phyloP scores from a whole-genome alignment of 305 asterid genomes.

The Fraxinus nigra region DNA sequence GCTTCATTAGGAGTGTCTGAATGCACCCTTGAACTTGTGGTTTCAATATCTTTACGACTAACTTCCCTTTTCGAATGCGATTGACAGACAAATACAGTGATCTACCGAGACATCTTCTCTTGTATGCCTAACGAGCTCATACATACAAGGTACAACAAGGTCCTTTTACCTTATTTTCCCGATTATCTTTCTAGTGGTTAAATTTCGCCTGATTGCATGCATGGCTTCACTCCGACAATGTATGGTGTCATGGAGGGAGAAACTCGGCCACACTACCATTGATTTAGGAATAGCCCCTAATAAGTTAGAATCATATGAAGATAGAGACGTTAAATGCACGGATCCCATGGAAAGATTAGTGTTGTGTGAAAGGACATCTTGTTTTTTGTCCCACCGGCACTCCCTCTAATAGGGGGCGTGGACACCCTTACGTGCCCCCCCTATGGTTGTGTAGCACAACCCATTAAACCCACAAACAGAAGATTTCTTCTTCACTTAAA shows the following conservation, averaged over 20 bases:
- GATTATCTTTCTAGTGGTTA: too few species aligned
- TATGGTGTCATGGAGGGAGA: constrained; percentile 65
- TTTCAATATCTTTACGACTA: neutral
- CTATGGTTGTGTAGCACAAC: too few species aligned
- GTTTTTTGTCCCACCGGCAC: constrained; percentile 89
- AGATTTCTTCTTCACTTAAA: too few species aligned
- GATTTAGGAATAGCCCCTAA: constrained; percentile 85
- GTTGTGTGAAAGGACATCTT: constrained; percentile 76
- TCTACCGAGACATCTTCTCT: constrained; percentile 86
- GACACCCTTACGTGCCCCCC: too few species aligned
- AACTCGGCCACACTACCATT: constrained; percentile 67
- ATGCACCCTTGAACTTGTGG: neutral
- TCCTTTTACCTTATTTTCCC: neutral
- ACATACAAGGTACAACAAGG: constrained; percentile 64
- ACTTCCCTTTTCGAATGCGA: neutral
- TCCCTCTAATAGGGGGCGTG: too few species aligned
- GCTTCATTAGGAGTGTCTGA: neutral
- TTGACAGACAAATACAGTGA: constrained; percentile 72
- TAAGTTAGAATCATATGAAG: constrained; percentile 57
- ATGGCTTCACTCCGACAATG: constrained; percentile 86
- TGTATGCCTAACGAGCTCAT: constrained; percentile 85
- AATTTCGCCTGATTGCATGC: constrained; percentile 6
- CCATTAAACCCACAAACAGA: too few species aligned
- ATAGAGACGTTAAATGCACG: constrained; percentile 54
- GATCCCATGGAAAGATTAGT: constrained; percentile 79